Evolutionary conservation across 768 basidiomycete species (phyloP), one percentile per base, ranked within the genome.

Genomic region (Daedalea quercina): DNA sequence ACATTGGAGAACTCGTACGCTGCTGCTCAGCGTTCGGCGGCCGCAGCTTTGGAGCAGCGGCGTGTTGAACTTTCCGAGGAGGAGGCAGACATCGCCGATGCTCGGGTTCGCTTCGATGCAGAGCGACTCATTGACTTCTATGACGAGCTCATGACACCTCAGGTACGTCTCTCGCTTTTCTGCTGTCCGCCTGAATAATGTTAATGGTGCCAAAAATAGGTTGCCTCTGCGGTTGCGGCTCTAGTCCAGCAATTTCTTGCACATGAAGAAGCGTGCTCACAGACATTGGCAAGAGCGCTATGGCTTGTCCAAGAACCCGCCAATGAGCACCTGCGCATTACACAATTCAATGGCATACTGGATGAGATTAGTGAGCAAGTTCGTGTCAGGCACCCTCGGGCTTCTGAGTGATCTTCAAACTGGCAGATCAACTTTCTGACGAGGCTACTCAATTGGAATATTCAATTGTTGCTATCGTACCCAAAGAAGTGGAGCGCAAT

Each of bases 1-100:
- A 77, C 76, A 1, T 66, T 84, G 28, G 77, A 81, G 15, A 76
- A 76, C 2, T 76, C 73, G 51, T 76, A 81, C 59, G 56, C 72
- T 19, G 54, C 64, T 15, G 67, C 76, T 12, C 70, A 76, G 60
- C 57, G 66, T 44, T 51, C 66, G 17, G 73, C 73, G 3, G 66
- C 64, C 51, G 74, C 67, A 50, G 70, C 74, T 19, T 62, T 78
- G 9, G 63, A 73, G 26, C 59, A 60, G 3, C 65, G 66, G 9
- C 61, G 66, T 20, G 59, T 67, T 43, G 66, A 70, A 35, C 57
- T 79, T 15, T 50, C 59, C 4, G 63, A 57, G 15, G 72, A 73
- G 52, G 77, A 80, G 61, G 58, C 71, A 13, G 70, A 70, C 20
- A 59, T 76, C 17, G 59, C 71, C 8, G 77, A 78, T 11, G 67